Evolutionary conservation across 1,284 basidiomycete genomes (phyloP), one percentile per base, ranked within the genome.

Genomic region (Papiliotrema flavescens): DNA sequence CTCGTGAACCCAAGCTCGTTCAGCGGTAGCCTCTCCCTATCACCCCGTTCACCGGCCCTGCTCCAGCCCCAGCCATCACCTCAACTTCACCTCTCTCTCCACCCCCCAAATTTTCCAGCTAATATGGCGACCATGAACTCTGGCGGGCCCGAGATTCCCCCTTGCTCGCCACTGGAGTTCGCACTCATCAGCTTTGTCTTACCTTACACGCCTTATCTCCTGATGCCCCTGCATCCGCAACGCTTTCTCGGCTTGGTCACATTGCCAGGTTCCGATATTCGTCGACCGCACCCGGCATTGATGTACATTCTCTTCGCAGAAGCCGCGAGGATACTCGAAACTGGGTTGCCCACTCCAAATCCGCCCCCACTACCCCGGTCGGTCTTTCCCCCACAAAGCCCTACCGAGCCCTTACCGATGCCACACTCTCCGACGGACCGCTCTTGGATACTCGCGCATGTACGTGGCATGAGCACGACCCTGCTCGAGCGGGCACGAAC

Each of bases 281-380:
- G 28, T 17, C 61, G 70, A 22, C 70, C 70, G 15, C 70, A 70
- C 51, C 69, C 70, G 0, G 63, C 70, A 14, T 49, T 73, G 1
- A 55, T 73, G 28, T 69, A 70, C 53, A 62, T 69, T 22, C 51
- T 73, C 7, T 73, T 69, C 46, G 56, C 65, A n/a, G 66, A 71
- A 46, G 65, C 65, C 3, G 60, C 65, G 15, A 42, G 57, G 6
- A 49, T 66, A 11, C 44, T 73, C 17, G 61, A 64, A 32, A 50
- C 53, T 7, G 40, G 46, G 11, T 49, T 56, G 1, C 64, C 65
- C 2, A 22, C 47, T 2, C 62, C 66, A 0, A 36, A 19, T 19
- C 46, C 51, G 6, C 55, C 63, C 1, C 51, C 51, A 15, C 49
- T 53, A 17, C 66, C 62, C 5, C 19, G 28, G 3, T 49, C 40